Conservation (phyloP, 2,329 filamentous ascomycete species). For the Apiospora saccharicola region DNA sequence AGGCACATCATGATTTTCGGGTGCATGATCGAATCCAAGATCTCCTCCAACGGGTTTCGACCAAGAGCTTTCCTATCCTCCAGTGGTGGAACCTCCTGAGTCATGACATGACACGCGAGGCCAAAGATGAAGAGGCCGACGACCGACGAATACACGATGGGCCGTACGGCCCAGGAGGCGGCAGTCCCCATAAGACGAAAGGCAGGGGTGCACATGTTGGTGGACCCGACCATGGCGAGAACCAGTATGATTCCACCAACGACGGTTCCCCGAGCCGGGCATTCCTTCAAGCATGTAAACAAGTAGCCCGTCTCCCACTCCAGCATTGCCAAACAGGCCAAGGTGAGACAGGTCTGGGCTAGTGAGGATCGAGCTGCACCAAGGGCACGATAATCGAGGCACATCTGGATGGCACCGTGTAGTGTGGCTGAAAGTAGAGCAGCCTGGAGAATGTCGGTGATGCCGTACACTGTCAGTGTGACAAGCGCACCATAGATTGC, state of each 20-base stretch:
- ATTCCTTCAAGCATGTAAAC: background rate
- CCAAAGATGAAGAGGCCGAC: background rate
- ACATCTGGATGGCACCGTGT: background rate
- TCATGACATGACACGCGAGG: background rate
- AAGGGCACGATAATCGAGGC: background rate
- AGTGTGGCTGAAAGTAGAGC: background rate
- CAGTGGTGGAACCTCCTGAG: background rate
- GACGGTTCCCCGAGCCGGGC: background rate
- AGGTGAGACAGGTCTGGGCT: background rate
- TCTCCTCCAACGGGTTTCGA: background rate
- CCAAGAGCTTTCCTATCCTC: background rate
- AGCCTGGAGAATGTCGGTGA: background rate
- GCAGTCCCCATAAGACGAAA: background rate
- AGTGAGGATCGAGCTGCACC: background rate
- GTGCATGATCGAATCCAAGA: background rate
- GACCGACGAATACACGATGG: background rate
- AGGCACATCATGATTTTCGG: background rate
- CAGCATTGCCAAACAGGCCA: background rate
- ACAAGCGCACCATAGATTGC: background rate
- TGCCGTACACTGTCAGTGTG: background rate
- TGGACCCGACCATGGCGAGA: background rate
- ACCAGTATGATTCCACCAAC: background rate
- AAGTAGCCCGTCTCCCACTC: background rate
- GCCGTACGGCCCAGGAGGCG: background rate
- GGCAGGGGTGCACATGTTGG: background rate